Conservation (phyloP, 495 filamentous ascomycete genomes). For the Daldinia vernicosa region DNA sequence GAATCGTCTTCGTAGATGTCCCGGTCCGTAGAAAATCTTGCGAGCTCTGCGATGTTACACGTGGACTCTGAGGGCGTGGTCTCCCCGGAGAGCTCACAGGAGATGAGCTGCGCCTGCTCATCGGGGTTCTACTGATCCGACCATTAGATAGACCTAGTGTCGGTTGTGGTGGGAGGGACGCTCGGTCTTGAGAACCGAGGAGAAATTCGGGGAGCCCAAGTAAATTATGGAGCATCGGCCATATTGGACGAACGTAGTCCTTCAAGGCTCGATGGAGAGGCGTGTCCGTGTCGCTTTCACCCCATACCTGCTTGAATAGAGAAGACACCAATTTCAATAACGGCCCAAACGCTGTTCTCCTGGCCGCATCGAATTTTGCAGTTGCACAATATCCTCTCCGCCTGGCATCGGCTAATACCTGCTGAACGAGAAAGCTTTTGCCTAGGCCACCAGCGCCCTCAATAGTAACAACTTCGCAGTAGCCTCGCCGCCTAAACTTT, state of each 20-base stretch:
- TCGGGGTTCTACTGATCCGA: slow-evolving; percentile 29
- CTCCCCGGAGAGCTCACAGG: slow-evolving; percentile 48
- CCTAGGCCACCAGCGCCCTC: slow-evolving; percentile 80
- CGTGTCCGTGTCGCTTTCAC: slow-evolving; percentile 84
- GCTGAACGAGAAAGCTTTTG: slow-evolving; percentile 84
- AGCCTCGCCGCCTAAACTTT: slow-evolving; percentile 71
- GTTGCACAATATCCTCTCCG: slow-evolving; percentile 81
- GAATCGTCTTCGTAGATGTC: slow-evolving; percentile 74
- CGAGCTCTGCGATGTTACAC: slow-evolving; percentile 60
- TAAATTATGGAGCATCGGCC: slow-evolving; percentile 78
- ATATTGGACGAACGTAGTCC: slow-evolving; percentile 76
- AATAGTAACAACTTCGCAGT: slow-evolving; percentile 81
- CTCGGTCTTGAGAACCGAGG: slow-evolving; percentile 54
- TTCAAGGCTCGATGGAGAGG: slow-evolving; percentile 81
- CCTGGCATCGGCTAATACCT: slow-evolving; percentile 76
- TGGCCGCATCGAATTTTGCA: slow-evolving; percentile 84
- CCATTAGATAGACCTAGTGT: slow-evolving; percentile 21
- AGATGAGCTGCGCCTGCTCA: slow-evolving; percentile 54
- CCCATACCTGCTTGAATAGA: slow-evolving; percentile 89
- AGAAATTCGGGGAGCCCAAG: slow-evolving; percentile 82
- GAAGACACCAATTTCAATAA: slow-evolving; percentile 81
- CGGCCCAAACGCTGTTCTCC: slow-evolving; percentile 83
- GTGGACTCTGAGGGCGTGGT: slow-evolving; percentile 42
- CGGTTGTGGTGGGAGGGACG: slow-evolving; percentile 34
- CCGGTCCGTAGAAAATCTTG: slow-evolving; percentile 77